Percentiles rank a stretch among this genome's conserved stretches.
Conservation (phyloP, 352 stramenopile genomes). For the Phytopythium mirpurense region DNA sequence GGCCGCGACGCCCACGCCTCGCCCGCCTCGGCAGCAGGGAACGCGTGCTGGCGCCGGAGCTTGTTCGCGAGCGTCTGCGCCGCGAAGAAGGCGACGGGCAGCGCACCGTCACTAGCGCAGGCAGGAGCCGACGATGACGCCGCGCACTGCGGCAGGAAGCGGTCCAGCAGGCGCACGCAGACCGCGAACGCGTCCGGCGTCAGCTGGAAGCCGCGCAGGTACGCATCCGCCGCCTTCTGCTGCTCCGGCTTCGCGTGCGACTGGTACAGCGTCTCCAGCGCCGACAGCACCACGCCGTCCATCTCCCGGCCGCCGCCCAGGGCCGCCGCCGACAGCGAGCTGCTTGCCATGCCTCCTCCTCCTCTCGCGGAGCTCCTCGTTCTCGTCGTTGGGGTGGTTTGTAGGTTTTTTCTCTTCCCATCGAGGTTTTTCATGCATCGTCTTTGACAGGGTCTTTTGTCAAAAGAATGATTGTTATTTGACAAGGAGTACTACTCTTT, state of each 20-base stretch:
- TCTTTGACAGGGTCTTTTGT: too few relatives aligned
- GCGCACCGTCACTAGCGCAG: conserved; percentile 13
- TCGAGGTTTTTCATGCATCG: too few relatives aligned
- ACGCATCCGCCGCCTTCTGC: conserved; percentile 63
- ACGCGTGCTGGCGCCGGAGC: conserved; percentile 48
- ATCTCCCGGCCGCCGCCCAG: conserved; percentile 8
- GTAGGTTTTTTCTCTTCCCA: too few relatives aligned
- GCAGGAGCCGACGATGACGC: conserved; percentile 10
- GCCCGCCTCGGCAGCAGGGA: conserved; percentile 16
- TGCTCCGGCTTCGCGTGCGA: conserved; percentile 43
- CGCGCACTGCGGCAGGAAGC: conserved; percentile 32
- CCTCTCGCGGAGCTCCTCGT: too few relatives aligned
- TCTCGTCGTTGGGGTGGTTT: neutral
- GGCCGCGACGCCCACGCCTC: conserved; percentile 16
- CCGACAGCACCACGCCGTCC: conserved; percentile 33
- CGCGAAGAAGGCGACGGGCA: conserved; percentile 72
- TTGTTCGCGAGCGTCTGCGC: conserved; percentile 83
- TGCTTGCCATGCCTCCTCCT: conserved; percentile 3
- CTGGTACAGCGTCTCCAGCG: conserved; percentile 60
- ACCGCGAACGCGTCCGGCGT: conserved; percentile 71
- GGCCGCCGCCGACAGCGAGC: neutral
- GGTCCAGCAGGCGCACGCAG: conserved; percentile 56
- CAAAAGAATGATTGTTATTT: too few relatives aligned
- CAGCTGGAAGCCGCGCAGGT: conserved; percentile 75
- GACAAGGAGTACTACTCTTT: too few relatives aligned